These are phyloP conservation scores for Metarhizium brunneum DNA, from an alignment of 2,329 filamentous ascomycete genomes.

Conservation along the genomic window DNA sequence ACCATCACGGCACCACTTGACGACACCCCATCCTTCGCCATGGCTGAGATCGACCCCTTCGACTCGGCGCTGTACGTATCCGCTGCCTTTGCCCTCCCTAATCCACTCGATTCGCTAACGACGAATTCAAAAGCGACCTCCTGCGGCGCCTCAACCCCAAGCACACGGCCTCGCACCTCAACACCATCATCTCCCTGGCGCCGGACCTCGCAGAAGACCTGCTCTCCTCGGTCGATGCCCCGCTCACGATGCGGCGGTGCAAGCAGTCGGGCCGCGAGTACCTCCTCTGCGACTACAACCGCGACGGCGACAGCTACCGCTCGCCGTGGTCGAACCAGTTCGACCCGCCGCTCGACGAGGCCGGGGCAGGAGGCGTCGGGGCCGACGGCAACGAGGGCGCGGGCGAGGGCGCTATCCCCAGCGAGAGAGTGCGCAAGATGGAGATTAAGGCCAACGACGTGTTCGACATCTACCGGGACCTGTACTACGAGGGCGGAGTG, in stretches of 20 bases:
- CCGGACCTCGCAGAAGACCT: constrained; percentile 95
- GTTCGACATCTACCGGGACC: constrained; percentile 91
- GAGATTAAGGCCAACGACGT: constrained; percentile 91
- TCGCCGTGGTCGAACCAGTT: constrained; percentile 99
- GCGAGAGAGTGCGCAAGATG: constrained; percentile 85
- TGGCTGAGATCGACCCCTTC: constrained; percentile 54
- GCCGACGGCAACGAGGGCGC: constrained; percentile 48
- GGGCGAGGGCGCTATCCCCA: constrained; percentile 76
- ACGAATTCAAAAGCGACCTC: constrained; percentile 60
- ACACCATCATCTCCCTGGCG: constrained; percentile 77
- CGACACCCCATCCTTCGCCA: constrained; percentile 11
- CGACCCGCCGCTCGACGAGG: constrained; percentile 73
- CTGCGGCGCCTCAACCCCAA: constrained; percentile 96
- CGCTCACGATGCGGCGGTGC: constrained; percentile 78
- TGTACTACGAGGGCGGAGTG: constrained; percentile 95
- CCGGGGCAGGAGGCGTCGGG: constrained; percentile 43
- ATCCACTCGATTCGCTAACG: background rate
- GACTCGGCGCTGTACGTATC: constrained; percentile 64
- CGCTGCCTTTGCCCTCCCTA: background rate
- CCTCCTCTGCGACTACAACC: constrained; percentile 98
- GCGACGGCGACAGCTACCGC: constrained; percentile 93
- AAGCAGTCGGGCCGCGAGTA: constrained; percentile 87
- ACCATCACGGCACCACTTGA: constrained; percentile 4
- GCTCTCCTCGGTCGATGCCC: constrained; percentile 94
- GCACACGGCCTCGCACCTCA: constrained; percentile 79